Evolutionary conservation across 805 yeast species (phyloP), one percentile per base, ranked within the genome.

Genomic region (Yamadazyma ubonensis): DNA sequence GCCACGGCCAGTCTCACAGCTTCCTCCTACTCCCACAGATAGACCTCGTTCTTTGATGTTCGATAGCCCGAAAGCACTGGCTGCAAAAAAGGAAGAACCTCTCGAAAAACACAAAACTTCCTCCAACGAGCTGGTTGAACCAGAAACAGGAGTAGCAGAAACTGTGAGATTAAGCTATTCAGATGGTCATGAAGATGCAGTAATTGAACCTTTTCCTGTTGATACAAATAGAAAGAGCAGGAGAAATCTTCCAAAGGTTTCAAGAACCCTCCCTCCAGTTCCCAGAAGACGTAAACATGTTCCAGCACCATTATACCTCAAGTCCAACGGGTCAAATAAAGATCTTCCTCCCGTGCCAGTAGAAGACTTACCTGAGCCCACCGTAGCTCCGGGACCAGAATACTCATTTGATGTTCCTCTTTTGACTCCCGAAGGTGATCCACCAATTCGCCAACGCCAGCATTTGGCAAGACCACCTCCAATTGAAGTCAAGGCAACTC

Each of bases 331-430:
- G 6, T 10, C 35, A 3, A 18, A 32, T 14, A 32, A 32, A 14
- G n/a, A 11, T 3, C 35, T 32, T n/a, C 35, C 35, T 8, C 19
- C 26, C 8, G 35, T n/a, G 6, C 35, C 35, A 10, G 18, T 20
- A 9, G n/a, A 32, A 32, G 35, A 32, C 3, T 21, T 32, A 14
- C 35, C 35, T 8, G 35, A 32, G 11, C 27, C 27, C n/a, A 11
- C 35, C 2, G 27, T 32, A 9, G 27, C 7, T 5, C 27, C 18
- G 2, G 25, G 14, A 12, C 26, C 26, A 30, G 33, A 30, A 15
- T 30, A 30, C n/a, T 30, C 14, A 8, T 18, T 19, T 19, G 33
- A 30, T 30, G 33, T 30, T 17, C 33, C 33, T 8, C 33, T 30
- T 19, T 11, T 17, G 6, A 30, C 23, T 2, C 33, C 33, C 6